Evolutionary conservation across 192 early-diverging fungal genomes (phyloP).

Genomic region (Funneliformis mosseae): DNA sequence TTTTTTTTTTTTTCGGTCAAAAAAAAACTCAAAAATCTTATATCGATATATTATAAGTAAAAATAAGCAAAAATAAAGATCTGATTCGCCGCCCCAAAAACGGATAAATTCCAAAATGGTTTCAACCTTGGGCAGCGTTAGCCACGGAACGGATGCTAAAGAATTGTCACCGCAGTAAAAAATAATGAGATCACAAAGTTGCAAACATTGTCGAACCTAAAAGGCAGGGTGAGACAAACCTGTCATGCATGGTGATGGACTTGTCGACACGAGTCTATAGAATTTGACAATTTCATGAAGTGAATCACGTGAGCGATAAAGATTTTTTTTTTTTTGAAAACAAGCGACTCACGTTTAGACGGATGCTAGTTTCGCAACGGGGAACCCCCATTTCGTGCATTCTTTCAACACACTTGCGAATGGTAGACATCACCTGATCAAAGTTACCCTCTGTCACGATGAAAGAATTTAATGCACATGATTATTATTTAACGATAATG

Average conservation of each 20-base stretch:
- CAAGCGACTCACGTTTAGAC: background rate
- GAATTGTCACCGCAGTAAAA: background rate
- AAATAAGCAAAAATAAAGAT: too few species aligned
- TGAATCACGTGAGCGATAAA: background rate
- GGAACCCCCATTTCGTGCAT: background rate
- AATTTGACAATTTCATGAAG: too few species aligned
- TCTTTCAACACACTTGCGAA: slow-evolving; percentile 13
- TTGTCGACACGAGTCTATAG: slow-evolving; percentile 22
- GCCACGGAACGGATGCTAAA: background rate
- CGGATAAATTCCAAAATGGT: too few species aligned
- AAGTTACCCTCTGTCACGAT: background rate
- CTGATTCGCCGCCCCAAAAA: too few species aligned
- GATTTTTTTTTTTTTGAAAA: too few species aligned
- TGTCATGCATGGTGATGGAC: background rate
- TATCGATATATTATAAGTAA: too few species aligned
- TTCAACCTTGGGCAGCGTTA: background rate
- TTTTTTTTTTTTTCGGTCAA: too few species aligned
- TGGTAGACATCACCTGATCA: background rate
- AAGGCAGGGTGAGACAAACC: background rate
- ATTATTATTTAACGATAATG: background rate
- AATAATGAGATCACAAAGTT: background rate
- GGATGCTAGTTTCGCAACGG: background rate
- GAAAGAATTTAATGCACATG: background rate
- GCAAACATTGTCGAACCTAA: too few species aligned
- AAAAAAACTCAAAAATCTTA: too few species aligned